Conservation (phyloP, 2,329 filamentous ascomycete species). For the Colletotrichum sidae region DNA sequence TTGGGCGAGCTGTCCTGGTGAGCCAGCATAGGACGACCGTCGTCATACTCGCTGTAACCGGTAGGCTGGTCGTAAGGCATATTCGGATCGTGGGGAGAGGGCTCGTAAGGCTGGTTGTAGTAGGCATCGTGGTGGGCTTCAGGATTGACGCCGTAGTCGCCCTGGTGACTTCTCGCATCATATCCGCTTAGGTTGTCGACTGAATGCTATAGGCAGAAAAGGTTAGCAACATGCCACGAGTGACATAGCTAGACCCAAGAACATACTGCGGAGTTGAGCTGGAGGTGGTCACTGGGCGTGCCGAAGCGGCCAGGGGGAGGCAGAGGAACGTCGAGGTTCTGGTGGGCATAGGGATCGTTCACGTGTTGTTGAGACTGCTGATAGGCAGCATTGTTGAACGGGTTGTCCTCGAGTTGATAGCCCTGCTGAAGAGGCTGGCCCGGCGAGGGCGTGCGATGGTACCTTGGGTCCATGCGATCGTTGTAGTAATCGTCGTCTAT, state of each 20-base stretch:
- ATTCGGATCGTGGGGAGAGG: slow-evolving; percentile 69
- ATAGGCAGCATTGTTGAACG: slow-evolving; percentile 63
- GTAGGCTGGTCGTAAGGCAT: slow-evolving; percentile 60
- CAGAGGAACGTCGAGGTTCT: slow-evolving; percentile 39
- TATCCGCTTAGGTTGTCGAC: slow-evolving; percentile 57
- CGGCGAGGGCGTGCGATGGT: slow-evolving; percentile 79
- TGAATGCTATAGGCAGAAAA: slow-evolving; percentile 57
- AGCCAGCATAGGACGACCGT: slow-evolving; percentile 80
- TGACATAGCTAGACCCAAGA: no score
- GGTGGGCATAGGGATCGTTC: slow-evolving; percentile 75
- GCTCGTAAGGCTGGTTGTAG: slow-evolving; percentile 85
- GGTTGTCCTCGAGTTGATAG: slow-evolving; percentile 86
- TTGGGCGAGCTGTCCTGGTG: slow-evolving; percentile 64
- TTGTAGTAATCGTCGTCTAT: slow-evolving; percentile 71
- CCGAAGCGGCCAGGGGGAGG: slow-evolving; percentile 49
- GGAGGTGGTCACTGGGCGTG: slow-evolving; percentile 80
- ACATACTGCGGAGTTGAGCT: slow-evolving; percentile 86
- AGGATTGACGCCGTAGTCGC: slow-evolving; percentile 82
- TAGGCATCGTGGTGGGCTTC: slow-evolving; percentile 90
- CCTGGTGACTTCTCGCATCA: slow-evolving; percentile 60
- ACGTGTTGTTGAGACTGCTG: slow-evolving; percentile 63
- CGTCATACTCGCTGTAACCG: slow-evolving; percentile 67
- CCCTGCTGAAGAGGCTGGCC: slow-evolving; percentile 77
- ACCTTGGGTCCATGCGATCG: slow-evolving; percentile 66
- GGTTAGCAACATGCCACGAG: slow-evolving; percentile 1